Conservation (phyloP, 2,329 filamentous ascomycete genomes). For the Ophiostoma quercus region DNA sequence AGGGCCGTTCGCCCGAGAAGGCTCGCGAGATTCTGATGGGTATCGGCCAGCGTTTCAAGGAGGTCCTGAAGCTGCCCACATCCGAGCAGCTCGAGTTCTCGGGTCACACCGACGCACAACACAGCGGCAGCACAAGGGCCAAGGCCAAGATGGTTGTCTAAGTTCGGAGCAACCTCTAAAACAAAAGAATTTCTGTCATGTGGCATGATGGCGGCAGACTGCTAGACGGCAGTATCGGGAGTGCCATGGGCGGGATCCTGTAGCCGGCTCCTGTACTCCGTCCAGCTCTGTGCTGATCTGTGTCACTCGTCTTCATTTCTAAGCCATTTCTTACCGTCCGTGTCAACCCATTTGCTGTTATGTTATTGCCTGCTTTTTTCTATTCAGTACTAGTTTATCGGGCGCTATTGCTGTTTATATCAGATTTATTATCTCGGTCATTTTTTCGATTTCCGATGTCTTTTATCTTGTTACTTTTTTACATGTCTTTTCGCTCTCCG, state of each 20-base stretch:
- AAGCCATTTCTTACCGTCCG: neutral
- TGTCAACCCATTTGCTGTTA: constrained; percentile 11
- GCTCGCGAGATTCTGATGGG: constrained; percentile 76
- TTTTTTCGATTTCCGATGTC: neutral
- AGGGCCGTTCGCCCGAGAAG: constrained; percentile 74
- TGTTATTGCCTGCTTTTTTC: neutral
- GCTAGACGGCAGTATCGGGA: neutral
- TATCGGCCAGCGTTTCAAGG: constrained; percentile 90
- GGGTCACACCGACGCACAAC: constrained; percentile 89
- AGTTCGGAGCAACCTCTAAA: constrained; percentile 27
- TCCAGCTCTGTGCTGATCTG: neutral
- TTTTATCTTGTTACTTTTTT: neutral
- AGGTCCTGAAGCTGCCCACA: constrained; percentile 72
- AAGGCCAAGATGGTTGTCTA: constrained; percentile 91
- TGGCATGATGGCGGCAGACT: neutral
- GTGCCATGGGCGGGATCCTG: neutral
- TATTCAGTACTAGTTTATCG: neutral
- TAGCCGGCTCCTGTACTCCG: neutral
- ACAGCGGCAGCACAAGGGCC: constrained; percentile 87
- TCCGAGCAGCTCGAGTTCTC: constrained; percentile 86
- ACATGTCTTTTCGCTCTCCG: neutral
- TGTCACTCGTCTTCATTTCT: neutral
- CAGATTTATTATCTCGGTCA: neutral
- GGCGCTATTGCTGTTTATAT: constrained; percentile 6
- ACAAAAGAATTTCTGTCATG: neutral